Evolutionary conservation across 768 basidiomycete genomes (phyloP), one percentile per base, ranked within the genome.

Genomic region (Boletus subparvulus): DNA sequence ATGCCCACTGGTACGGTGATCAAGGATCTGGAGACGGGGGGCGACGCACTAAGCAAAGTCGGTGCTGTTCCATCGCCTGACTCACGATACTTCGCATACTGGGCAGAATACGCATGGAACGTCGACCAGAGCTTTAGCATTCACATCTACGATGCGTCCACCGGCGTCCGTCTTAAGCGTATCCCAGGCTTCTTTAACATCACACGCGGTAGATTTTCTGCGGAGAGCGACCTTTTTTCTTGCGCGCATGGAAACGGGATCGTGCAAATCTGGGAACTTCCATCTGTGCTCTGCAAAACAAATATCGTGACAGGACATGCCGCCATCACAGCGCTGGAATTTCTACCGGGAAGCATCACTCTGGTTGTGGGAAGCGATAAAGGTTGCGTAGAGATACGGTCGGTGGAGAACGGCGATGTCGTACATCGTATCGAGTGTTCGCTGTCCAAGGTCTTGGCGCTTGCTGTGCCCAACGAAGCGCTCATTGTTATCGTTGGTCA

Each of bases 31-130:
- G 59, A 55, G n/a, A 61, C 59, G 7, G 56, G 62, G 3, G 61
- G 61, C 4, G 59, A 61, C 26, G 8, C 4, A 7, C 44, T 54
- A 10, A 17, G 30, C n/a, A 6, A 10, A 11, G 40, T 30, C 9
- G 59, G 45, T 8, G 59, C 43, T 12, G 53, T 56, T 17, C 33
- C 58, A 40, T 65, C 63, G 2, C 54, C 58, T 11, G 55, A 65
- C 48, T 64, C 59, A 13, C 44, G 49, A 42, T 64, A 56, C 35
- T 64, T 61, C 50, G 63, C 56, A 11, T 65, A 55, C 47, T 64
- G 63, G 63, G 56, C 59, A 32, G 49, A 56, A 19, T 64, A 65
- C 43, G 13, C 39, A 6, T 64, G 63, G 63, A 64, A 58, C 37
- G 11, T 61, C 16, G 51, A 61, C 51, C 1, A 21, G 7, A 57